These are phyloP conservation scores for Oryza rufipogon DNA, from an alignment of 176 grass and related monocot genomes.

Conservation along the genomic window DNA sequence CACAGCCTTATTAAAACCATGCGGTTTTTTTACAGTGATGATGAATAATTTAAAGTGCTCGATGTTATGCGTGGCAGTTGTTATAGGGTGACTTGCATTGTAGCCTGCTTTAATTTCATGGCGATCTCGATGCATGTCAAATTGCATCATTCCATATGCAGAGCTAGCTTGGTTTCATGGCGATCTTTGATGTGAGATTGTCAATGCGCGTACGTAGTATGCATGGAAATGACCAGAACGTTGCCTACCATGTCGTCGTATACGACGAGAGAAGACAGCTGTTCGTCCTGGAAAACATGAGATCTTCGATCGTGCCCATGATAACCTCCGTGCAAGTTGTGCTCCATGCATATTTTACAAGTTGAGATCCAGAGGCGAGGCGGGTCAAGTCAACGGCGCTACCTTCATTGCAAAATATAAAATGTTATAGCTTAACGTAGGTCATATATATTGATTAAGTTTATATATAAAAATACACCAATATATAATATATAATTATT, in stretches of 20 bases:
- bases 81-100: not conserved
- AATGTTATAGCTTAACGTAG: too few species aligned
- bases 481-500: too few species aligned
- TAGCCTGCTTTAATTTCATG: not conserved
- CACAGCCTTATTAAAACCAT: not conserved
- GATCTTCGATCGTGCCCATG: not conserved
- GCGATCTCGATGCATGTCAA: not conserved
- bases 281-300: conserved; percentile 4
- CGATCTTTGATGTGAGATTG: not conserved
- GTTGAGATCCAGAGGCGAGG: not conserved
- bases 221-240: not conserved
- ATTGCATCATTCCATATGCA: too few species aligned
- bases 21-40: not conserved
- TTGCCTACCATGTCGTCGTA: not conserved
- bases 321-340: not conserved
- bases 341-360: not conserved
- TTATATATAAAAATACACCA: too few species aligned
- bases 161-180: not conserved
- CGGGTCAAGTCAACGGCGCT: conserved; percentile 13
- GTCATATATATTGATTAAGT: too few species aligned
- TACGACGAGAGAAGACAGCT: not conserved
- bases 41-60: not conserved
- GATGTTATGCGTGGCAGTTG: not conserved
- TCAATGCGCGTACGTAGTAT: not conserved
- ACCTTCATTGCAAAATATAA: too few species aligned